phyloP scores from a whole-genome alignment of 176 grass and related monocot species.

The Oryza nivara region DNA sequence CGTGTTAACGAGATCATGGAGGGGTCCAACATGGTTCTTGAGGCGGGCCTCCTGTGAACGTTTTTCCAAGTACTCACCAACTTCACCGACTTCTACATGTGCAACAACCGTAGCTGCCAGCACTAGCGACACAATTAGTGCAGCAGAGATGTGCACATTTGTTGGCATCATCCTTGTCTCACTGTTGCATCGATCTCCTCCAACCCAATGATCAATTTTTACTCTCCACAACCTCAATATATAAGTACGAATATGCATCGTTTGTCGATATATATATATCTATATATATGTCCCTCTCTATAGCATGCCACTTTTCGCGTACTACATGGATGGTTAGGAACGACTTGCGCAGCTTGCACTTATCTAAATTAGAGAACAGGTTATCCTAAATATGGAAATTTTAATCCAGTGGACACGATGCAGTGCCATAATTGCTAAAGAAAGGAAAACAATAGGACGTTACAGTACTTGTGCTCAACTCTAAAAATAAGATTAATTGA shows the following conservation, averaged over 20 bases:
- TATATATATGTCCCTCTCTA: background rate
- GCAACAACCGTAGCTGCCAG: background rate
- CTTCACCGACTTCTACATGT: background rate
- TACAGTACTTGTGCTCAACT: background rate
- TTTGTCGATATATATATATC: background rate
- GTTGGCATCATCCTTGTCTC: background rate
- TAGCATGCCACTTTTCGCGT: background rate
- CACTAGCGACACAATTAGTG: background rate
- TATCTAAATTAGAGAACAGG: background rate
- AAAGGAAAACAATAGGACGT: background rate
- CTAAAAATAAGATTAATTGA: background rate
- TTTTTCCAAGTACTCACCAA: slow-evolving; percentile 15
- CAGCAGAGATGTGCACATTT: background rate
- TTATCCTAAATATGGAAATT: background rate
- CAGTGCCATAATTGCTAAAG: background rate
- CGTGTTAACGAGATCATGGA: background rate
- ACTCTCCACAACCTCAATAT: background rate
- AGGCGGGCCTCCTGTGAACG: background rate
- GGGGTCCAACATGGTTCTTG: slow-evolving; percentile 1
- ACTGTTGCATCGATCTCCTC: background rate
- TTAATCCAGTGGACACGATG: background rate
- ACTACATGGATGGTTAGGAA: background rate
- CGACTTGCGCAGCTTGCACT: background rate
- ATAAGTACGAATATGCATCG: background rate
- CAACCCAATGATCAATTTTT: background rate